Base-by-base conservation (phyloP, 768 basidiomycete genomes). In the Tulasnella sp. region DNA sequence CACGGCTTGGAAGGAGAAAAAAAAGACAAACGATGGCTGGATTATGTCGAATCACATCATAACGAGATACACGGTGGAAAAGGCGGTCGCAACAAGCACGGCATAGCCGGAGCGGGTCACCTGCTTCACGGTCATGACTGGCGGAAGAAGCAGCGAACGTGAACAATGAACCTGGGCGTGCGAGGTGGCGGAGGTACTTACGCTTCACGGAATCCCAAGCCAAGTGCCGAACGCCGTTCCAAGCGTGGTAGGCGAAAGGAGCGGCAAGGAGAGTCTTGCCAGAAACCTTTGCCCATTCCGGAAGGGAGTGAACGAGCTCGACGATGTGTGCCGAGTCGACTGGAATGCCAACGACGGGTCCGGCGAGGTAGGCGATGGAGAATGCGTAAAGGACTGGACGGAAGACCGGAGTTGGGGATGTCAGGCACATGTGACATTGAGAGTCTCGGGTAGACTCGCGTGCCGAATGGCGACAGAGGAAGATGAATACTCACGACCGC, bases 141-240 rank as follows among this genome's bases (percentile, higher is more conserved):
- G 21, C 79, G 74, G 56, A 58, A 58, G 71, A 71, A 34, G 58
- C 48, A 58, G 80, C 40, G 27, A 81, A 78, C 62, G 71, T 75
- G n/a, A 75, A 76, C 27, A 24, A n/a, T 6, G 21, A 73, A 2
- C 31, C 18, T 8, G 77, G 72, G 36, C 76, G 80, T 38, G n/a
- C 77, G 40, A 52, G 62, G 27, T 14, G 34, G 31, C 27, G 31
- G 7, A 58, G n/a, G 12, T 39, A 91, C 96, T 82, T 83, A 98
- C 97, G 92, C 88, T 92, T 93, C 80, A 92, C 91, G 84, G 89
- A 85, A 86, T 98, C 97, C 97, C 97, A 99, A 44, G 86, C 85
- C 83, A 99, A 86, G 88, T 99, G 97, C 58, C 97, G 90, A 80
- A 98, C 81, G 4, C 97, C 97, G 85, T 98, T 98, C 85, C 91